Conservation (phyloP, 2,329 filamentous ascomycete genomes). For the Geosmithia putterillii region DNA sequence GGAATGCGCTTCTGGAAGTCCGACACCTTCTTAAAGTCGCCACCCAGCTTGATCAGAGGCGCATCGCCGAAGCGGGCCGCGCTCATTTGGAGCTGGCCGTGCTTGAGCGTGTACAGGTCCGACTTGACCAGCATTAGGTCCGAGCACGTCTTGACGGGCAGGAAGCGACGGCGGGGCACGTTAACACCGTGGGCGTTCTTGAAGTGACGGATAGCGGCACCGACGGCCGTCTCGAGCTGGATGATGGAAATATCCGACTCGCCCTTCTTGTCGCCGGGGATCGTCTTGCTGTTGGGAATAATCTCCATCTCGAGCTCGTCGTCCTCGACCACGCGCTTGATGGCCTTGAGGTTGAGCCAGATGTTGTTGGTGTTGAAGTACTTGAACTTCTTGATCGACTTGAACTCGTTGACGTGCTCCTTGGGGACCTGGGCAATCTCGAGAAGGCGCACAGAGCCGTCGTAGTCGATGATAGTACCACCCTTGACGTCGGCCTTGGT, state of each 20-base stretch:
- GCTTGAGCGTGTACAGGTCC: conserved; percentile 95
- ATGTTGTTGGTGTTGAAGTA: conserved; percentile 99
- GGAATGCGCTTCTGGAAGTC: conserved; percentile 85
- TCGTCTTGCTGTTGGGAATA: conserved; percentile 98
- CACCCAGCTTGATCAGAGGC: conserved; percentile 95
- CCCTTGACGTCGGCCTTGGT: conserved; percentile 99
- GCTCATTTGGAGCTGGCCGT: conserved; percentile 96
- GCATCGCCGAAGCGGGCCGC: conserved; percentile 91
- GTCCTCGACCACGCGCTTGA: conserved; percentile 98
- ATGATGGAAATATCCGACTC: conserved; percentile 96
- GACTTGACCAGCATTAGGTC: conserved; percentile 99
- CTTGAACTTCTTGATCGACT: conserved; percentile 99
- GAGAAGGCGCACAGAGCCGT: conserved; percentile 88
- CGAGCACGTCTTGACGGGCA: conserved; percentile 99
- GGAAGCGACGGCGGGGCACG: conserved; percentile 91
- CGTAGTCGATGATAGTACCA: conserved; percentile 99
- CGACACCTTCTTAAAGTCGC: conserved; percentile 99
- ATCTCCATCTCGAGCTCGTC: conserved; percentile 99
- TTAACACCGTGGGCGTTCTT: conserved; percentile 98
- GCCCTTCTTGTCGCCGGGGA: conserved; percentile 98
- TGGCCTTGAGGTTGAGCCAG: conserved; percentile 94
- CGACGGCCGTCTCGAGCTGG: conserved; percentile 96
- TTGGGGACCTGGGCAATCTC: conserved; percentile 99
- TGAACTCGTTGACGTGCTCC: conserved; percentile 99
- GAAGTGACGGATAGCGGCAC: conserved; percentile 97